Conservation (phyloP, 1,139 yeast genomes). For the Sugiyamaella paludigena region DNA sequence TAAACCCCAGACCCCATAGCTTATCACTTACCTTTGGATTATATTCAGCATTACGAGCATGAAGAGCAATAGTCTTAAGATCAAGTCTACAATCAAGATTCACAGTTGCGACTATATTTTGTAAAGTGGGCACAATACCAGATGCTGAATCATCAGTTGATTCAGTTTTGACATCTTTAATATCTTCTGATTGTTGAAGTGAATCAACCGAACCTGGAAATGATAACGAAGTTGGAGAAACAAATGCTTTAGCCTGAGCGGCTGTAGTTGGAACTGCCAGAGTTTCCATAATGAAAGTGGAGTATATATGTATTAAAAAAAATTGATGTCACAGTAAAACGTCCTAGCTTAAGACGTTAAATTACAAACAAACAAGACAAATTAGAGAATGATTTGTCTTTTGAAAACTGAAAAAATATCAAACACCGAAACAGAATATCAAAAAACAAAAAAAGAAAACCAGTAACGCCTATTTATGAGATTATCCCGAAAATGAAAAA, state of each 20-base stretch:
- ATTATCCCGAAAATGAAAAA: no score
- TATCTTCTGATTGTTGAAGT: constrained; percentile 7
- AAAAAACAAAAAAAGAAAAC: constrained; percentile 8
- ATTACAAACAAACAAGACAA: neutral
- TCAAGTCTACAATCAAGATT: constrained; percentile 94
- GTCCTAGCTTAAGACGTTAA: no score
- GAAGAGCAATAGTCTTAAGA: constrained; percentile 93
- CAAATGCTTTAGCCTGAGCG: constrained; percentile 74
- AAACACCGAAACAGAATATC: neutral
- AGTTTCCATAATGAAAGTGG: constrained; percentile 54
- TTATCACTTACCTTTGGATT: constrained; percentile 54
- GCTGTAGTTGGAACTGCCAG: constrained; percentile 75
- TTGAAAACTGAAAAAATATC: neutral
- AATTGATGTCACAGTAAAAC: no score
- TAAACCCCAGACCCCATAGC: constrained; percentile 15
- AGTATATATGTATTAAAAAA: neutral
- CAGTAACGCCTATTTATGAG: neutral
- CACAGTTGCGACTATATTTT: constrained; percentile 96
- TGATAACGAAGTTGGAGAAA: constrained; percentile 63
- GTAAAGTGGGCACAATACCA: constrained; percentile 94
- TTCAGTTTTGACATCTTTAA: constrained; percentile 11
- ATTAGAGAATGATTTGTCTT: neutral
- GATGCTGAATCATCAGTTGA: constrained; percentile 68
- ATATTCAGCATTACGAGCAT: constrained; percentile 98
- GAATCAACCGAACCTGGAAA: constrained; percentile 47